Base-by-base conservation (phyloP, 176 grass and related monocot species). In the Cymbopogon citratus region DNA sequence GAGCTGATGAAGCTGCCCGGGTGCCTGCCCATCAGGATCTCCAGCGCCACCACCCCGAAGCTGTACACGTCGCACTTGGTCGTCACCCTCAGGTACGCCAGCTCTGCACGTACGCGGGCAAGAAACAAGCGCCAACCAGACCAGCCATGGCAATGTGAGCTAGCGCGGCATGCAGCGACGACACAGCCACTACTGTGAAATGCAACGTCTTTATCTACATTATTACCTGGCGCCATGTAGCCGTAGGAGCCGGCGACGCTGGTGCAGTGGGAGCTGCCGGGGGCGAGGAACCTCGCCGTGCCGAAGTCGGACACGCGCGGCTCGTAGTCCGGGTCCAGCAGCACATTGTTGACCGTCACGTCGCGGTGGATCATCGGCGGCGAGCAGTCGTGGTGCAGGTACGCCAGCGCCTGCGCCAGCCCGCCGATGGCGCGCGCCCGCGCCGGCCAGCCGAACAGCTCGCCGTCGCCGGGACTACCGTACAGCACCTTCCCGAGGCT, bases 181-280 rank as follows among this genome's bases (percentile, higher is more conserved):
- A 33, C 31, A 3, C 31, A 33, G 3, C 56, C 12, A 9, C n/a
- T 21, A 25, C 7, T 18, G 9, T 60, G n/a, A 25, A n/a, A n/a
- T 3, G 52, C 21, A 57, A 10, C 52, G 7, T 14, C 26, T 29
- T 49, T 33, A 3, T 33, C 6, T 1, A 49, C 45, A 16, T 48
- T 46, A 29, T 66, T 81, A 92, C 93, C 93, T 78, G 94, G 94
- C 39, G 91, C 91, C 91, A 97, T 97, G 77, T 97, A 97, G 13
- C 94, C 94, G 74, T 91, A 92, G 24, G 93, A 88, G 51, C 90
- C 93, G 5, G 86, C 93, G 19, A 93, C 21, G 57, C 63, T 89
- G 24, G 80, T 83, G 90, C 88, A 92, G 51, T 40, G 85, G 40
- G 88, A 79, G 12, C 87, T 85, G 1, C 64, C 87, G 28, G 83